A percentile compares a stretch with the other conserved stretches of the same genome.
These are phyloP conservation scores for Ophiocordyceps camponoti-saundersi DNA, from an alignment of 2,329 filamentous ascomycete genomes.

Conservation along the genomic window DNA sequence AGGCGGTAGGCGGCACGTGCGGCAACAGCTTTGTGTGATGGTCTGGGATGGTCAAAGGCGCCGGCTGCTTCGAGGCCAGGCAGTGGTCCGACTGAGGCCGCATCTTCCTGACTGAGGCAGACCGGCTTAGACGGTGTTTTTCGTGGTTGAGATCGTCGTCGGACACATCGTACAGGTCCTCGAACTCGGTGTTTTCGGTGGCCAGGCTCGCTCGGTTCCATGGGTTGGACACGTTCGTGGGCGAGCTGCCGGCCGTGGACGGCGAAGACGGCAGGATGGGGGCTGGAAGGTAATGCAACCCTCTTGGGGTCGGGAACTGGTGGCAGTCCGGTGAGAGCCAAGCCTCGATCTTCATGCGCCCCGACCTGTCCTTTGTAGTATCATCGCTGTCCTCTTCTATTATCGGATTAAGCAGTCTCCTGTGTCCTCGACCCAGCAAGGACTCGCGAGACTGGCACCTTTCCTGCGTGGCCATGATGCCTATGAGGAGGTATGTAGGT, in stretches of 20 bases:
- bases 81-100: constrained; percentile 16
- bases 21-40: constrained; percentile 33
- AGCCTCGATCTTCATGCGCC: constrained; percentile 33
- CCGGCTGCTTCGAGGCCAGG: constrained; percentile 17
- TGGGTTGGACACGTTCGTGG: constrained; percentile 35
- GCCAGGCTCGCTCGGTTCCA: constrained; percentile 48
- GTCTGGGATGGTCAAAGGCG: constrained; percentile 35
- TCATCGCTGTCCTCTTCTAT: constrained; percentile 37
- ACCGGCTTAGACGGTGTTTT: constrained; percentile 8
- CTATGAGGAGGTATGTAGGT: constrained; percentile 6
- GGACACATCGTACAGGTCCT: constrained; percentile 76
- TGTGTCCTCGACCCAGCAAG: constrained; percentile 38
- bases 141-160: constrained; percentile 60
- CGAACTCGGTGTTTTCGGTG: constrained; percentile 57
- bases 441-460: constrained; percentile 23
- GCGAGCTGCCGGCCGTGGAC: constrained; percentile 33
- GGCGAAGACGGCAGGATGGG: constrained; percentile 45
- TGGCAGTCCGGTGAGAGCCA: constrained; percentile 43
- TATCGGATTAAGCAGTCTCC: constrained; percentile 45
- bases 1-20: constrained; percentile 45
- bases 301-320: constrained; percentile 58
- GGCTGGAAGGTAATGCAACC: constrained; percentile 45
- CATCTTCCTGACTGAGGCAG: constrained; percentile 20
- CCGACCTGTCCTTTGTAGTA: constrained; percentile 7
- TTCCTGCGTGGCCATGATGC: constrained; percentile 28